phyloP scores from a whole-genome alignment of 2,329 filamentous ascomycete genomes.

The Trichothecium roseum region DNA sequence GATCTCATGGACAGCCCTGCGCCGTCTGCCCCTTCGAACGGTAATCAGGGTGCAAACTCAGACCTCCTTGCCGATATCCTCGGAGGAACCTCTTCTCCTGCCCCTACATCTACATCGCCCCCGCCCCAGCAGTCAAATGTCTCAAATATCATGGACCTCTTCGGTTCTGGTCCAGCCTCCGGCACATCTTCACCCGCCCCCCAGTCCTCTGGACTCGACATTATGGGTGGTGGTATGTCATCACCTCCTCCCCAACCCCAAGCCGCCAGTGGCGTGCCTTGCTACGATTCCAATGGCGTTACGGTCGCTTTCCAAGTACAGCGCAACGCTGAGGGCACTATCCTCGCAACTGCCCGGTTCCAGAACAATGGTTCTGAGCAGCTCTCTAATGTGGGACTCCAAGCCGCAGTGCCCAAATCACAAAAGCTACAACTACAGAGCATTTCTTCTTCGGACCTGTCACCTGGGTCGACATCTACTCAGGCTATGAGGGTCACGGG shows the following conservation, averaged over 20 bases:
- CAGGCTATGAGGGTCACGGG: slow-evolving; percentile 84
- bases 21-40: slow-evolving; percentile 34
- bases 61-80: slow-evolving; percentile 89
- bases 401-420: slow-evolving; percentile 92
- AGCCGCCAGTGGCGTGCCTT: slow-evolving; percentile 47
- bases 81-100: slow-evolving; percentile 45
- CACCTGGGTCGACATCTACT: slow-evolving; percentile 69
- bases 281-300: slow-evolving; percentile 80
- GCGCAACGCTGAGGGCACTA: slow-evolving; percentile 65
- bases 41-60: slow-evolving; percentile 57
- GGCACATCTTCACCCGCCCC: slow-evolving; percentile 19
- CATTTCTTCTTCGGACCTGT: slow-evolving; percentile 72
- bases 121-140: slow-evolving; percentile 46
- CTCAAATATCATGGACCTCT: slow-evolving; percentile 84
- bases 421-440: slow-evolving; percentile 88
- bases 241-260: slow-evolving; percentile 35
- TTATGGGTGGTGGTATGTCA: slow-evolving; percentile 34
- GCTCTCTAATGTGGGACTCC: slow-evolving; percentile 69
- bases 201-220: slow-evolving; percentile 31
- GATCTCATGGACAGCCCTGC: slow-evolving; percentile 79
- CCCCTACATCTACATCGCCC: slow-evolving; percentile 27
- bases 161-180: slow-evolving; percentile 40
- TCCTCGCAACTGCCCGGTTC: slow-evolving; percentile 79
- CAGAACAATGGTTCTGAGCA: slow-evolving; percentile 60
- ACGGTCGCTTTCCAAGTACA: slow-evolving; percentile 74